These are phyloP conservation scores for Aspergillus campestris DNA, from an alignment of 495 filamentous ascomycete species.

Conservation along the genomic window DNA sequence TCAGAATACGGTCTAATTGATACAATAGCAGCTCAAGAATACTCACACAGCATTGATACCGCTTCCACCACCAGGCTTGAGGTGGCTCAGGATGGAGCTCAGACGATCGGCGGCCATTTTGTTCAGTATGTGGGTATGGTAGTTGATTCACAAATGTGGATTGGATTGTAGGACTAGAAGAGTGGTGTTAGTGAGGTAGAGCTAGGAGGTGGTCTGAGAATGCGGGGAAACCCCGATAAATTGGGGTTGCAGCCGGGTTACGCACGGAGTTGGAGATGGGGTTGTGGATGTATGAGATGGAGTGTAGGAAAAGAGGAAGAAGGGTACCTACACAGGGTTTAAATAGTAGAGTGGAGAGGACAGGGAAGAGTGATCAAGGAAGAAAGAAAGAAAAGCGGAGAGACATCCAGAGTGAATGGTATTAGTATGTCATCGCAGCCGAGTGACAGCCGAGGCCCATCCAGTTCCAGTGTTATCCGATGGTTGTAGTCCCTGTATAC, in stretches of 20 bases:
- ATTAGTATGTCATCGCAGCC: constrained; percentile 6
- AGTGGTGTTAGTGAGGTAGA: too few species aligned
- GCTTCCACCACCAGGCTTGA: constrained; percentile 53
- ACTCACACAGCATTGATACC: constrained; percentile 67
- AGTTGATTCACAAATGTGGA: not conserved
- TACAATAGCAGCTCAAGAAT: not conserved
- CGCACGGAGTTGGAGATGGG: too few species aligned
- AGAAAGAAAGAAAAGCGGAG: constrained; percentile 2
- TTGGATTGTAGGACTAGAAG: too few species aligned
- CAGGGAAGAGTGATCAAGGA: not conserved
- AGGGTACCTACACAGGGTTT: not conserved
- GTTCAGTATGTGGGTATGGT: not conserved
- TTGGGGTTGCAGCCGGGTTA: too few species aligned
- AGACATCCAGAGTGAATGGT: not conserved
- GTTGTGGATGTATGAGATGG: not conserved
- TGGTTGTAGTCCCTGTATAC: too few species aligned
- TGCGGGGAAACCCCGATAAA: too few species aligned
- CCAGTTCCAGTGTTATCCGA: constrained; percentile 3
- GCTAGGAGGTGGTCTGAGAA: too few species aligned
- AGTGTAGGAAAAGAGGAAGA: not conserved
- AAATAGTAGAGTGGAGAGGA: not conserved
- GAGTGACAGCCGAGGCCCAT: constrained; percentile 15
- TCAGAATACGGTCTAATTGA: constrained; percentile 3
- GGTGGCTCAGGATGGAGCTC: constrained; percentile 77
- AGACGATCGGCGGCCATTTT: constrained; percentile 83